Evolutionary conservation across 805 yeast species (phyloP).

Genomic region (Pichia paraexigua): DNA sequence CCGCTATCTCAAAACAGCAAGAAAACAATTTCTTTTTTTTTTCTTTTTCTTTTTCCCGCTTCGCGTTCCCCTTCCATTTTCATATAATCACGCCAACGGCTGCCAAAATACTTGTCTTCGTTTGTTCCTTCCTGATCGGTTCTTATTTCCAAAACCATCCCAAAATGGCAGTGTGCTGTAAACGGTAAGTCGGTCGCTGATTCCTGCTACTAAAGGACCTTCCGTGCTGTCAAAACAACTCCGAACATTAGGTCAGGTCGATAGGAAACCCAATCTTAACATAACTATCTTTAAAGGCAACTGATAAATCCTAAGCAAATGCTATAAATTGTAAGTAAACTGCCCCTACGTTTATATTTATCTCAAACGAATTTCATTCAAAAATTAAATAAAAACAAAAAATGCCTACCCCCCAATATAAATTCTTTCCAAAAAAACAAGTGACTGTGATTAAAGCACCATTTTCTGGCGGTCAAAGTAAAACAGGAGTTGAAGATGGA

Average conservation of each 20-base stretch:
- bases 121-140: neutral
- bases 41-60: no score
- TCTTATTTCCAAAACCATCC: neutral
- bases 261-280: neutral
- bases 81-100: neutral
- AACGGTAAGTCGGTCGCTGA: neutral
- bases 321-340: neutral
- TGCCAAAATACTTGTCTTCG: neutral
- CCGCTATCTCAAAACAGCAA: no score
- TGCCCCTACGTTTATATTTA: no score
- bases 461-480: conserved; percentile 93
- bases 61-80: neutral
- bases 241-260: neutral
- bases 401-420: conserved; percentile 30
- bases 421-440: conserved; percentile 45
- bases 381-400: neutral
- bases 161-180: neutral
- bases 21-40: no score
- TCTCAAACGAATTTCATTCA: neutral
- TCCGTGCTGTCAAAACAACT: neutral
- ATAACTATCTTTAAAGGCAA: neutral
- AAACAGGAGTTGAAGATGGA: conserved; percentile 88
- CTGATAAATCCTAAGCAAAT: no score
- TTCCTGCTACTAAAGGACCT: neutral
- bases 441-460: conserved; percentile 82